phyloP scores from a whole-genome alignment of 2,329 filamentous ascomycete genomes.

The Cladosporium oxysporum region DNA sequence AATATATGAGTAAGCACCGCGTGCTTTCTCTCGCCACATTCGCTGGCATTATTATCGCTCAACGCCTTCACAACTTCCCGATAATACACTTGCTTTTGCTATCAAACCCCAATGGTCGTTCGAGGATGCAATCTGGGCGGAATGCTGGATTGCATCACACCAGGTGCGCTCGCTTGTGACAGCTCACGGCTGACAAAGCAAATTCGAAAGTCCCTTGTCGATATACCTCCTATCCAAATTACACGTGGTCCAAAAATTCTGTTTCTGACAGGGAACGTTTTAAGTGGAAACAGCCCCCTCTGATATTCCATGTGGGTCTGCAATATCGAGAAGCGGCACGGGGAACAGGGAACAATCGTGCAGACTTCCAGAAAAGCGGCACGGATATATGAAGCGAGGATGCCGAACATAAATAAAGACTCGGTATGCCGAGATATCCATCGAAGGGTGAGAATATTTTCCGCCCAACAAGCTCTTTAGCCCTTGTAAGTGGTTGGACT shows the following conservation, averaged over 20 bases:
- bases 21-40: neutral
- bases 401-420: neutral
- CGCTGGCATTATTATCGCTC: neutral
- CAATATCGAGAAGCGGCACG: neutral
- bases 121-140: neutral
- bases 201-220: neutral
- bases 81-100: neutral
- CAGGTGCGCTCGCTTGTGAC: neutral
- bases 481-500: neutral
- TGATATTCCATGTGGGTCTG: neutral
- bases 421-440: neutral
- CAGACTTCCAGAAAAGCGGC: neutral
- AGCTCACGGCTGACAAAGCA: neutral
- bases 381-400: neutral
- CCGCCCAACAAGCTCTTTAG: neutral
- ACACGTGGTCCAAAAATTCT: neutral
- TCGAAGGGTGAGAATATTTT: neutral
- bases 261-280: neutral
- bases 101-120: neutral
- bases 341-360: neutral
- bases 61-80: neutral
- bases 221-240: neutral
- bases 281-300: neutral
- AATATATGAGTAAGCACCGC: neutral
- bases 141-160: neutral